Evolutionary conservation across 2,329 filamentous ascomycete species (phyloP).

Genomic region (Aspergillus tanneri): DNA sequence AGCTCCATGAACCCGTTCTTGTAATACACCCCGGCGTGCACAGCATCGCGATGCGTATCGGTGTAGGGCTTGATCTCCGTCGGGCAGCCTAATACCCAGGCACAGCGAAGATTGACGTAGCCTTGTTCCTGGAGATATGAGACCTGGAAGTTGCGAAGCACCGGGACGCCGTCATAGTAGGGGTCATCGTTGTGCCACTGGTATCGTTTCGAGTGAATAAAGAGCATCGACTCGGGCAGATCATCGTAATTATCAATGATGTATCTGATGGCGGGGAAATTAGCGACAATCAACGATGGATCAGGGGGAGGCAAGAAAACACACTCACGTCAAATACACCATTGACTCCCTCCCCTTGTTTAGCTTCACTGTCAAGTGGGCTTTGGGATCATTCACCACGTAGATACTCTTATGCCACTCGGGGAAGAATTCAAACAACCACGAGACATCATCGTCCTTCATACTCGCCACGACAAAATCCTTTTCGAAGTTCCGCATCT

Average conservation of each 20-base stretch:
- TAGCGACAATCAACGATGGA: neutral
- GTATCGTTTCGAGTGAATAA: slow-evolving; percentile 41
- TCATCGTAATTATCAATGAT: slow-evolving; percentile 45
- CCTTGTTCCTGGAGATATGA: slow-evolving; percentile 51
- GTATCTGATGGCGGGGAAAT: slow-evolving; percentile 31
- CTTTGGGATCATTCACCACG: slow-evolving; percentile 52
- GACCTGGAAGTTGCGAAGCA: slow-evolving; percentile 51
- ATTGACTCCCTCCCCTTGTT: slow-evolving; percentile 48
- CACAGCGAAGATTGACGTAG: slow-evolving; percentile 56
- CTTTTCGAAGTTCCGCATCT: slow-evolving; percentile 23
- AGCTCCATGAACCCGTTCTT: slow-evolving; percentile 51
- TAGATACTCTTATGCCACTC: slow-evolving; percentile 57
- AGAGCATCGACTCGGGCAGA: slow-evolving; percentile 43
- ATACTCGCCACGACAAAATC: slow-evolving; percentile 43
- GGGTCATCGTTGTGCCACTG: slow-evolving; percentile 55
- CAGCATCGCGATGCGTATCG: slow-evolving; percentile 43
- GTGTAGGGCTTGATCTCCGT: slow-evolving; percentile 50
- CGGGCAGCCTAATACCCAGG: slow-evolving; percentile 54
- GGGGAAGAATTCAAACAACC: slow-evolving; percentile 40
- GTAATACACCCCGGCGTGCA: slow-evolving; percentile 52
- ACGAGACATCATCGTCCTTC: slow-evolving; percentile 40
- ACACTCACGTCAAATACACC: slow-evolving; percentile 45
- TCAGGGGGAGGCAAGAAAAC: neutral
- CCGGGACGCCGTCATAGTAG: slow-evolving; percentile 51
- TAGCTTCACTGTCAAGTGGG: slow-evolving; percentile 49